Base-by-base conservation (phyloP, 148 eudicot species). In the Spergularia marina region DNA sequence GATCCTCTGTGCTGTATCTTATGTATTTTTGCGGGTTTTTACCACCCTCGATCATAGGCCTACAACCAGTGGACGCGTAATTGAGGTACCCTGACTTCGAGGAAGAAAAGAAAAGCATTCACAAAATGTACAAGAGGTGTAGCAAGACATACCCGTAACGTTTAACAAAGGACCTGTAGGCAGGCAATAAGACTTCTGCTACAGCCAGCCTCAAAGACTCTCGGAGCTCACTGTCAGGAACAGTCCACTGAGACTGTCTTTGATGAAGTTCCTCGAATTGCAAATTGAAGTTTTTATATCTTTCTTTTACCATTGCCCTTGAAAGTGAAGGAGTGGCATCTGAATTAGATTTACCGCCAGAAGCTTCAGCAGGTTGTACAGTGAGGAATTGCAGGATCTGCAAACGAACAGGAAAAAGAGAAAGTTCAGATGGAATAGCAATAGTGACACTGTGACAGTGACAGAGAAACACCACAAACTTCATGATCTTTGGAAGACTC, bases 181-280 rank as follows among this genome's bases (percentile, higher is more conserved):
- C 98, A 70, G 98, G 98, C 84, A 94, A 82, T 21, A 94, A 88
- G 76, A 94, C 92, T 85, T 94, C 98, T 17, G 98, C 97, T 12
- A 94, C 96, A 25, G 98, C 93, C 52, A 94, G 83, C 81, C 96
- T 89, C 72, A 94, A 72, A 18, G 98, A 91, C 85, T 94, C 98
- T 0, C 96, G 93, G 54, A 94, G 70, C 83, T 94, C 98, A 75
- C 96, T 89, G 76, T 92, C 98, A 13, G 98, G 98, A 62, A 94
- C 97, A 41, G 94, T 87, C 98, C 98, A 94, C 78, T 92, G 98
- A 63, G 97, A 91, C 74, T 94, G 98, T 81, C 97, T 79, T 76
- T 94, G 94, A 84, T 94, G 94, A 83, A 94, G 83, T 74, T 94
- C 98, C 80, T 94, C 97, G 61, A 94, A 94, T 60, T 85, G 89